Conservation (phyloP, 257 asterid species). For the Henckelia pumila region DNA sequence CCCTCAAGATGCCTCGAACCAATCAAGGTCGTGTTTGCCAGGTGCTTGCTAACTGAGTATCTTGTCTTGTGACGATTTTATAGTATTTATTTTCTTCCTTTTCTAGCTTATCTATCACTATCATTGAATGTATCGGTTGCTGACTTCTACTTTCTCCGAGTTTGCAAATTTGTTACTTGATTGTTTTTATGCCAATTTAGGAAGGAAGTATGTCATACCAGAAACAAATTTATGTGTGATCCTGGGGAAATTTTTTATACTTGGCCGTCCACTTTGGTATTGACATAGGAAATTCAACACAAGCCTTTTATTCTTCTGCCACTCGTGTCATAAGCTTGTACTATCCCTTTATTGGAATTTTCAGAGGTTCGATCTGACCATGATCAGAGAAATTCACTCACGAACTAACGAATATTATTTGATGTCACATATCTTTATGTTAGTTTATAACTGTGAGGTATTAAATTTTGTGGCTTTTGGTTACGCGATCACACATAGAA, state of each 20-base stretch:
- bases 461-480: too few species aligned
- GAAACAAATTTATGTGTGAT: neutral
- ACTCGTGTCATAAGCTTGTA: neutral
- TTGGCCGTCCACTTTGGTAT: neutral
- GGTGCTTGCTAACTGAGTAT: neutral
- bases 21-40: neutral
- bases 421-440: too few species aligned
- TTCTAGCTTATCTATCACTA: constrained; percentile 13
- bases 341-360: neutral
- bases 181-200: neutral
- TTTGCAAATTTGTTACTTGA: neutral
- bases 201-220: neutral
- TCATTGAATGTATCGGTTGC: constrained; percentile 17
- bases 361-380: too few species aligned
- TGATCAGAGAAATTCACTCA: too few species aligned
- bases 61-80: neutral
- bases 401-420: too few species aligned
- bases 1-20: neutral
- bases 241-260: neutral
- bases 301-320: neutral
- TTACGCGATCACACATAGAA: too few species aligned
- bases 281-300: neutral
- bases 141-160: constrained; percentile 13
- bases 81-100: neutral
- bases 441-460: too few species aligned